Evolutionary conservation across 2,329 filamentous ascomycete species (phyloP), one percentile per base, ranked within the genome.

Genomic region (Dryadomyces quercus-mongolicae): DNA sequence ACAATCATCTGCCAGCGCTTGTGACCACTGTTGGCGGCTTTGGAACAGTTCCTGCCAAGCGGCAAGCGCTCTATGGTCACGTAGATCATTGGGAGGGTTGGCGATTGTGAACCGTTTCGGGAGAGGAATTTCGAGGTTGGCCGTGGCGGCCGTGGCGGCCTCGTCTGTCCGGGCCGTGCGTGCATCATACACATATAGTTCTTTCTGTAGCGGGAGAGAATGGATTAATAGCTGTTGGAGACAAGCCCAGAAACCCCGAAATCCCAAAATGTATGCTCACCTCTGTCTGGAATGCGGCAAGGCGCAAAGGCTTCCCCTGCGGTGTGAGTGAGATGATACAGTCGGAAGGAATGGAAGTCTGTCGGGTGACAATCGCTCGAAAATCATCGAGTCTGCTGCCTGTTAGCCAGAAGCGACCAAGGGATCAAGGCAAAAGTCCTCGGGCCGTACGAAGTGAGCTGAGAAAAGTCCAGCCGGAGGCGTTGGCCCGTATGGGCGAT

Each of bases 121-220:
- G 38, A 73, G 63, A 48, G 77, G 72, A 57, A 74, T 62, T 55
- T 81, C 75, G 57, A 74, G 66, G 53, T 62, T 67, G 7, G 71
- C 64, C 49, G 69, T 66, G 38, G 68, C 68, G 7, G 72, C 64
- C 49, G 69, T 66, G 42, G 68, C 70, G 8, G 75, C 63, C 52
- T 77, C 73, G 50, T 76, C 70, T 51, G 80, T 68, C 59, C 84
- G 77, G 59, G 85, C 82, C 62, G 85, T 81, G 61, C 84, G 82
- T 58, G 90, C 86, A 68, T 96, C 90, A 70, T 95, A 98, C 52
- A 97, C 81, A 66, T 87, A 97, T 55, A 98, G 83, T 67, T 97
- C 90, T 60, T 82, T 87, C 85, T 94, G 48, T 50, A 38, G 25
- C 2, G 4, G n/a, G 31, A n/a, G n/a, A 7, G 45, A 2, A n/a